Conservation (phyloP, 1,284 basidiomycete species). For the Dichomitus squalens region DNA sequence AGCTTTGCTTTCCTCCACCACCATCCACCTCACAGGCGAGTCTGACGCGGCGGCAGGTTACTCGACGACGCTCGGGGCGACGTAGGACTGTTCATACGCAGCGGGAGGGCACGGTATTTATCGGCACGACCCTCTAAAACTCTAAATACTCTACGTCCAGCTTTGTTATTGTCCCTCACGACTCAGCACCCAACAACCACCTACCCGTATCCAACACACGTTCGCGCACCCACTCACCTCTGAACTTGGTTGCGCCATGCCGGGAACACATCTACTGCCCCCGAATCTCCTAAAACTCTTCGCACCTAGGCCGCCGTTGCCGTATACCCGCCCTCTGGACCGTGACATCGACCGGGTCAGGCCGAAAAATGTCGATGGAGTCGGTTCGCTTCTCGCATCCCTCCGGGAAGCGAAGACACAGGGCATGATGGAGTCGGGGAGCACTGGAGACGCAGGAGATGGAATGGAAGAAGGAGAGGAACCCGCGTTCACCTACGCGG, state of each 20-base stretch:
- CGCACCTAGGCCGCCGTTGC: conserved; percentile 86
- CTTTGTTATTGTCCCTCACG: conserved; percentile 10
- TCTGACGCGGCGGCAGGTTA: conserved; percentile 16
- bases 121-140: conserved; percentile 6
- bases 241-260: conserved; percentile 49
- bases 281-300: conserved; percentile 95
- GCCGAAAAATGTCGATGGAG: conserved; percentile 72
- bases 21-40: conserved; percentile 9
- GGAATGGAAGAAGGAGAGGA: conserved; percentile 82
- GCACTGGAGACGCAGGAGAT: conserved; percentile 49
- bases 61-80: conserved; percentile 14
- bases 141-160: conserved; percentile 7
- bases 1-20: conserved; percentile 22
- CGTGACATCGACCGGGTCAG: conserved; percentile 78
- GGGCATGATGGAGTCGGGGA: conserved; percentile 49
- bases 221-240: background rate
- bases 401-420: conserved; percentile 79
- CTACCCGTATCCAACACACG: background rate
- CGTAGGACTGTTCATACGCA: conserved; percentile 20
- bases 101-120: conserved; percentile 19
- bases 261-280: conserved; percentile 86
- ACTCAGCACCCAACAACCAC: background rate
- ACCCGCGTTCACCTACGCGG: conserved; percentile 73
- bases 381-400: conserved; percentile 71
- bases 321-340: conserved; percentile 83